phyloP scores from a whole-genome alignment of 2,329 filamentous ascomycete genomes.

The Aspergillus fumigatus region DNA sequence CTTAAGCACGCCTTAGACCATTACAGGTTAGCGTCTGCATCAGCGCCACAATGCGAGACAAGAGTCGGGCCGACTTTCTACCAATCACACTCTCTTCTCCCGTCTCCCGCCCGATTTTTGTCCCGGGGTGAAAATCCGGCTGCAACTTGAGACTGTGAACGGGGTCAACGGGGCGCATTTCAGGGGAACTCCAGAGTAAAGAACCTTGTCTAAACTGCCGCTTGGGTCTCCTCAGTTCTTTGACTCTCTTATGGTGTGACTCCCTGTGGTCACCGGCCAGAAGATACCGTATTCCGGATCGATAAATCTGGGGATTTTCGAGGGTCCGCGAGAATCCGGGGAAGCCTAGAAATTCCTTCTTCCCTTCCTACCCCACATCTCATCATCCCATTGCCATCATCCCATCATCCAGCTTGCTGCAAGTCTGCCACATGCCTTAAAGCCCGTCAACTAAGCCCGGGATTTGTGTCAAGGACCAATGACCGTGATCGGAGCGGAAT shows the following conservation, averaged over 20 bases:
- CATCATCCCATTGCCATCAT: neutral
- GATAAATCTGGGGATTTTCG: neutral
- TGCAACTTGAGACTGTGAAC: neutral
- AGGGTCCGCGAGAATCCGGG: neutral
- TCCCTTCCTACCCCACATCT: neutral
- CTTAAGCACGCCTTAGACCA: neutral
- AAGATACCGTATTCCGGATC: neutral
- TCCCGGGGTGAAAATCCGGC: neutral
- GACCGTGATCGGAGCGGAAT: neutral
- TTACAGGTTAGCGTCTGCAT: neutral
- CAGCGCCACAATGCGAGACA: neutral
- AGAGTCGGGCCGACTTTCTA: neutral
- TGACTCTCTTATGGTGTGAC: no score
- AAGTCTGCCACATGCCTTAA: no score
- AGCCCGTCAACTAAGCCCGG: neutral
- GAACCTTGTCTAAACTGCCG: neutral
- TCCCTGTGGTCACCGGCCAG: neutral
- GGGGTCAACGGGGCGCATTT: neutral
- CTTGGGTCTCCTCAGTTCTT: no score
- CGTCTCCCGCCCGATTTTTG: neutral
- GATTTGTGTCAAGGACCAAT: neutral
- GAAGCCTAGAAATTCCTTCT: neutral
- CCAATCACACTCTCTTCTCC: neutral
- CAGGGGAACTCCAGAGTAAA: neutral
- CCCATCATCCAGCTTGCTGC: neutral